These are phyloP conservation scores for Monilinia aucupariae DNA, from an alignment of 2,329 filamentous ascomycete genomes.

Conservation along the genomic window DNA sequence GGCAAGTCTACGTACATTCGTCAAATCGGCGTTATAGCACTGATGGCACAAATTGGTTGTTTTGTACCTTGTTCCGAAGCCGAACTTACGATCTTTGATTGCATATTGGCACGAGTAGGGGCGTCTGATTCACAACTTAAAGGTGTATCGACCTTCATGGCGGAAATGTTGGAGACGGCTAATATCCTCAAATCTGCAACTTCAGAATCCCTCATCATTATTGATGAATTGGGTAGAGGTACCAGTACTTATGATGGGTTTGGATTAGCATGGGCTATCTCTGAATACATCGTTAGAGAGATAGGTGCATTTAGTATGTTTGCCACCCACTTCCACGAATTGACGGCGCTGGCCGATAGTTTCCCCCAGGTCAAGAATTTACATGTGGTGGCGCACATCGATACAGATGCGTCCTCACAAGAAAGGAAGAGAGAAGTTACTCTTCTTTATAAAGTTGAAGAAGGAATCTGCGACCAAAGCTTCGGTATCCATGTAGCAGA, in stretches of 20 bases:
- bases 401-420: constrained; percentile 37
- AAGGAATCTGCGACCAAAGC: constrained; percentile 91
- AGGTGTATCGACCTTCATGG: constrained; percentile 98
- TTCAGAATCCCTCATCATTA: constrained; percentile 92
- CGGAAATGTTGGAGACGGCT: constrained; percentile 97
- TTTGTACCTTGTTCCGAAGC: constrained; percentile 91
- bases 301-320: constrained; percentile 94
- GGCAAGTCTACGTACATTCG: constrained; percentile 98
- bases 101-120: constrained; percentile 90
- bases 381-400: constrained; percentile 93
- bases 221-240: constrained; percentile 92
- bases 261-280: constrained; percentile 98
- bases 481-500: constrained; percentile 99
- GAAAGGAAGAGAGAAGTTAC: constrained; percentile 70
- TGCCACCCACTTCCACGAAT: constrained; percentile 96
- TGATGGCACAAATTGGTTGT: constrained; percentile 95
- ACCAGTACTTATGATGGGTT: constrained; percentile 99
- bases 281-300: constrained; percentile 92
- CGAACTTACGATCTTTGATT: constrained; percentile 93
- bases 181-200: constrained; percentile 98
- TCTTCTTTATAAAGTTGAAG: constrained; percentile 92
- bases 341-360: constrained; percentile 83
- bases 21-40: constrained; percentile 90
- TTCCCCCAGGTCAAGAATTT: constrained; percentile 86
- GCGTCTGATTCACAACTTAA: constrained; percentile 96